Percentiles rank a stretch among this genome's conserved stretches.
Evolutionary conservation across 2,329 filamentous ascomycete genomes (phyloP).

Genomic region (Calonectria pteridis): DNA sequence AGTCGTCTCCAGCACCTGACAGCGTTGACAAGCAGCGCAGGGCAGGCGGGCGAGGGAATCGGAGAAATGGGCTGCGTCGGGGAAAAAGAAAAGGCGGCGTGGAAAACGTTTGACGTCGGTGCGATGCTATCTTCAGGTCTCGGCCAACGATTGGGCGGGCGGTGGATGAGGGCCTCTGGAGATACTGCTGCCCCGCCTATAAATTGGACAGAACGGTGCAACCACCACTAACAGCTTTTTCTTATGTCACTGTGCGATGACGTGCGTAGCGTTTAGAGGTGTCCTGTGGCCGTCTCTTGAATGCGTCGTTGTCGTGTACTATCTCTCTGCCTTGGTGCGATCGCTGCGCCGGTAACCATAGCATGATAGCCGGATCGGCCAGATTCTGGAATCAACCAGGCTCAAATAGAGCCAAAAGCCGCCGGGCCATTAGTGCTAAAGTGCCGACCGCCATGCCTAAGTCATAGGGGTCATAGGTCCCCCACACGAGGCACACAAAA

Average conservation of each 20-base stretch:
- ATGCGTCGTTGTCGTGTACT: background rate
- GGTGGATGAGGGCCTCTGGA: constrained; percentile 21
- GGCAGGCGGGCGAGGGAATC: background rate
- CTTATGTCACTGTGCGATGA: background rate
- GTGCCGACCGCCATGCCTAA: background rate
- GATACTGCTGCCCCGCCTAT: constrained; percentile 24
- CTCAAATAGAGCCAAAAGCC: background rate
- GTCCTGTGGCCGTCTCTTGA: background rate
- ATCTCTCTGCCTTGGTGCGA: background rate
- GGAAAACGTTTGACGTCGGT: constrained; percentile 13
- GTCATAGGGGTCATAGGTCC: constrained; percentile 9
- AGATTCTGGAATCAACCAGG: background rate
- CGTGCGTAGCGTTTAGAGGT: background rate
- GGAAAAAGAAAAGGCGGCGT: constrained; percentile 13
- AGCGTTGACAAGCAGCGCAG: background rate
- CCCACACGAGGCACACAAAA: constrained; percentile 1
- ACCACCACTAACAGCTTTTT: background rate
- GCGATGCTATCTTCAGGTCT: constrained; percentile 16
- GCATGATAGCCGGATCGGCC: background rate
- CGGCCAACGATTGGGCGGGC: constrained; percentile 8
- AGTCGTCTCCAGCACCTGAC: constrained; percentile 11
- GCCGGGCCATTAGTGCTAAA: background rate
- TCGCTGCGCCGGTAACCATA: background rate
- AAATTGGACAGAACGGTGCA: constrained; percentile 2
- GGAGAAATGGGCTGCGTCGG: background rate